Percentiles rank a stretch among this genome's conserved stretches.
Conservation (phyloP, 208 protist species). For the Crithidia mellificae region DNA sequence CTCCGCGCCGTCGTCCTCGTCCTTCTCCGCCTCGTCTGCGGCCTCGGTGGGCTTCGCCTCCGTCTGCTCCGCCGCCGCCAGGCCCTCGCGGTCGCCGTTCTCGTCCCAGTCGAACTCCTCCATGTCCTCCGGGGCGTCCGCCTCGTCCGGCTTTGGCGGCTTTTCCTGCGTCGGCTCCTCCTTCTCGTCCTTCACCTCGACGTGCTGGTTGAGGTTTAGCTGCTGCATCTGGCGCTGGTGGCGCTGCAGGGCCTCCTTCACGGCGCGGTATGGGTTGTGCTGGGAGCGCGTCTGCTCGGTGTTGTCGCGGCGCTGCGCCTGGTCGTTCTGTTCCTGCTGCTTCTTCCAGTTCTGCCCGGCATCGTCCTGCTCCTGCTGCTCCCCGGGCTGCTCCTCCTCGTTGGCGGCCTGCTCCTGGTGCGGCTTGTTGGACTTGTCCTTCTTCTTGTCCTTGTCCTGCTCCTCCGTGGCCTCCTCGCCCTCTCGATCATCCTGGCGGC, state of each 20-base stretch:
- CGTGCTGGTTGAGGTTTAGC: constrained; percentile 78
- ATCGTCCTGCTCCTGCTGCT: constrained; percentile 82
- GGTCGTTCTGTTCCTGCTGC: constrained; percentile 76
- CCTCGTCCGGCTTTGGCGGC: constrained; percentile 35
- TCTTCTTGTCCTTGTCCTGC: constrained; percentile 53
- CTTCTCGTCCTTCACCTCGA: constrained; percentile 72
- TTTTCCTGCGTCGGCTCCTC: constrained; percentile 44
- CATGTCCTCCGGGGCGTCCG: constrained; percentile 38
- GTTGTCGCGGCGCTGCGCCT: constrained; percentile 72
- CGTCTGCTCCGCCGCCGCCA: constrained; percentile 37
- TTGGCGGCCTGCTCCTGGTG: constrained; percentile 57
- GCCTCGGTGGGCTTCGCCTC: constrained; percentile 33
- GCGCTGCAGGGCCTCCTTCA: constrained; percentile 89
- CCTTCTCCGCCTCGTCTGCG: constrained; percentile 22
- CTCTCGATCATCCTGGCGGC: constrained; percentile 81
- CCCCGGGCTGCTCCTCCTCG: constrained; percentile 76
- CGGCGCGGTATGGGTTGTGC: constrained; percentile 81
- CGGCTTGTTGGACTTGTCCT: constrained; percentile 44
- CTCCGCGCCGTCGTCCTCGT: too few species aligned
- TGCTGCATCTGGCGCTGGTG: constrained; percentile 80
- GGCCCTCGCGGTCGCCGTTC: constrained; percentile 59
- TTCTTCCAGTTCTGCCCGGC: constrained; percentile 81
- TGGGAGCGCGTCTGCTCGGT: constrained; percentile 70
- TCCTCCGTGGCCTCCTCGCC: constrained; percentile 79
- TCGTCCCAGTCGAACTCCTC: constrained; percentile 72